Base-by-base conservation (phyloP, 2,329 filamentous ascomycete species). In the Paraconiothyrium brasiliense region DNA sequence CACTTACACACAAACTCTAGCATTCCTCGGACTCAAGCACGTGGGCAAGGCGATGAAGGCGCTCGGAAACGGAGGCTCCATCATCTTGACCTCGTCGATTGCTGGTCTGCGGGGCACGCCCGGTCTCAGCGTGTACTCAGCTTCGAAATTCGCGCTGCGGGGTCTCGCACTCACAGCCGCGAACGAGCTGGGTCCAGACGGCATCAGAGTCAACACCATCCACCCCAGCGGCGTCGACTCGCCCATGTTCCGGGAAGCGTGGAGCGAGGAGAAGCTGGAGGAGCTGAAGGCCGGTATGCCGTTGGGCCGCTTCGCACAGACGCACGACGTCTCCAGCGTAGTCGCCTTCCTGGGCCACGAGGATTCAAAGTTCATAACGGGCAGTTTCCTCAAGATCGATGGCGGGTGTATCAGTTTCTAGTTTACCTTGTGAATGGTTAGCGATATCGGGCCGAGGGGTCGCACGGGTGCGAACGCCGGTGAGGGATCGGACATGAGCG, bases 131-230 rank as follows among this genome's bases (percentile, higher is more conserved):
- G 66, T 74, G 10, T 79, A 80, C 64, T 78, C 77, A 5, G 71
- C 71, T 1, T 75, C 76, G 37, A 78, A 79, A 47, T 80, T 79
- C 50, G 78, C 78, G 14, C 62, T 76, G 8, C 74, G 78, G 7
- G 78, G 78, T 14, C 73, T 80, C n/a, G 76, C 76, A 32, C 68
- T 76, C 6, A 78, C 78, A 7, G 78, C 78, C 30, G 78, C 78
- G 8, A 71, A 72, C 20, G 78, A 80, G 60, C 68, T 80, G 4
- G 78, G 78, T 9, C 74, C 74, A 35, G 67, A 72, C 54, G 74
- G 74, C 46, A 79, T 80, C 60, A 75, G 78, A 32, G 78, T 80
- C 57, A 80, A 80, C 65, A 80, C 78, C 2, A 76, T 80, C 16
- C 78, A 80, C 62, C 79, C 78, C 5, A 77, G 76, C 50, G 78